Base-by-base conservation (phyloP, 192 early-diverging fungal species). In the Irineochytrium annulatum region DNA sequence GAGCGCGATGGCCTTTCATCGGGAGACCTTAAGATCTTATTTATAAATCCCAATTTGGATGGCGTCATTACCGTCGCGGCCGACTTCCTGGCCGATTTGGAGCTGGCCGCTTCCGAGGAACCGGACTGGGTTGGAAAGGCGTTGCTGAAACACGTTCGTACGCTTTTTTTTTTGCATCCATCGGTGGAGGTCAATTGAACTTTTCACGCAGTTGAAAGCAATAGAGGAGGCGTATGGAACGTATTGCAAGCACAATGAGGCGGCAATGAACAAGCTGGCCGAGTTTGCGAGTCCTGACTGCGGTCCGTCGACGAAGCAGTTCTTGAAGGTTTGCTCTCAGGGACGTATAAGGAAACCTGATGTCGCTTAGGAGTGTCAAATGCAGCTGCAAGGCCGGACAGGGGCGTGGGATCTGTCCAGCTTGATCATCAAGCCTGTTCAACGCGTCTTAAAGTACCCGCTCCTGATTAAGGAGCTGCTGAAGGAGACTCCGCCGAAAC, bases 361-460 rank as follows among this genome's bases (percentile, higher is more conserved):
- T 68, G 27, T 71, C 62, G 30, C 75, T 24, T 31, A 91, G 72
- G 73, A 82, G 33, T 85, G 83, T 49, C 78, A 79, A 66, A 64
- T 73, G 34, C 56, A 83, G 55, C 75, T 87, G 28, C 75, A 86
- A 46, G 89, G 85, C 3, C 69, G 75, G 60, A 94, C 94, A 1
- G 83, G 78, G 27, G 89, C 89, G 54, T 98, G 95, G 95, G 95
- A 98, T 72, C 74, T 98, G 59, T 79, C 87, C 0, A 88, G 86
- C 59, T 71, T 98, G 63, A 73, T 98, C 3, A 92, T 98, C 70
- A 98, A 98, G 64, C 95, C 95, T 14, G 93, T 98, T 5, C 95
- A 98, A 70, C 82, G 95, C 31, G 89, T 98, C n/a, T 74, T 98
- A n/a, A 94, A 94, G 71, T 95, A 95, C 67, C 95, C 95, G 1